Evolutionary conservation across 176 grass and related monocot genomes (phyloP), one percentile per base, ranked within the genome.

Genomic region (Oryza rufipogon): DNA sequence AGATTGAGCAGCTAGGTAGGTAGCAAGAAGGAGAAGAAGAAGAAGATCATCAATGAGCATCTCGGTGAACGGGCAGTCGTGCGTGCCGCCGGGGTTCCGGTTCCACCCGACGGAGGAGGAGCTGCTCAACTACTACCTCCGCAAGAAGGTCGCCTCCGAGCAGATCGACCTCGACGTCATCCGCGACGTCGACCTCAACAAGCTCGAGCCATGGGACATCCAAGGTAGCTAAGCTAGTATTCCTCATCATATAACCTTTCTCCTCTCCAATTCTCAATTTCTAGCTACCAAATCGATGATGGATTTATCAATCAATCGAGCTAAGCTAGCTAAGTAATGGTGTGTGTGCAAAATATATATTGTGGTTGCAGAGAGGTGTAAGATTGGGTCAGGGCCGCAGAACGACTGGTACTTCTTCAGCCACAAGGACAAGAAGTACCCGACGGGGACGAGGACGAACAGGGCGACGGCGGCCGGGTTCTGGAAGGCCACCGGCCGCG

Each of bases 361-460:
- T 8, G 10, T 44, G 42, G 3, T 3, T 89, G 14, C 86, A 99
- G 96, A 99, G 86, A 91, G 89, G 88, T 99, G 96, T 81, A 96
- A 89, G 78, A 96, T 99, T 66, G 96, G 93, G 0, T 90, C 96
- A 0, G 94, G 93, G 6, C 91, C 96, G 45, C 96, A 99, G 90
- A 99, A 92, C 74, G 96, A 99, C 78, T 99, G 96, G 96, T 99
- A 99, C 45, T 99, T 99, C 96, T 99, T 99, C 77, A 99, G 96
- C 81, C 96, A 99, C 86, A 99, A 99, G 84, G 96, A 99, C 79
- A 99, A 99, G 86, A 99, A 99, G 84, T 99, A 99, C 56, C 96
- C 96, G 1, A 99, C 96, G n/a, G 96, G 96, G 26, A 99, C 93
- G 23, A 71, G 96, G 9, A 99, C 96, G 66, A 99, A 96, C 88